Conservation (phyloP, 2,329 filamentous ascomycete genomes). For the Paraconiothyrium brasiliense region DNA sequence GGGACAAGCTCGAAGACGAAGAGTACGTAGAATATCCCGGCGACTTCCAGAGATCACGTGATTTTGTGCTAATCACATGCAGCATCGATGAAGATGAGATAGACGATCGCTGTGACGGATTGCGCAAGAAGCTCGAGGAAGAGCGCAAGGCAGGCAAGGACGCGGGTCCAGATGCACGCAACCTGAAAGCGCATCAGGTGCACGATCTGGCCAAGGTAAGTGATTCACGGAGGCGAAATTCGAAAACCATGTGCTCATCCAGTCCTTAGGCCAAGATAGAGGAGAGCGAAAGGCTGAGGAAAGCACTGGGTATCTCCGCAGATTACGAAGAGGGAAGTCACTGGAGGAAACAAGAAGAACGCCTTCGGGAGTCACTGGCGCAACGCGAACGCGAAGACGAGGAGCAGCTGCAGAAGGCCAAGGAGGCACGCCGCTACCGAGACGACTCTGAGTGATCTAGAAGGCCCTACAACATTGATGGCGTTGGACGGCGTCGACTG, state of each 20-base stretch:
- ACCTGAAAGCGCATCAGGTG: constrained; percentile 90
- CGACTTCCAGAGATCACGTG: constrained; percentile 15
- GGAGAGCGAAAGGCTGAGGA: constrained; percentile 88
- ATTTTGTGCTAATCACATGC: constrained; percentile 21
- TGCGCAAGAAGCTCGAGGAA: constrained; percentile 70
- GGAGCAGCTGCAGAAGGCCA: constrained; percentile 32
- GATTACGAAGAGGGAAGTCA: constrained; percentile 87
- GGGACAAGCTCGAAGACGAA: constrained; percentile 92
- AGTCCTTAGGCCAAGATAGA: constrained; percentile 78
- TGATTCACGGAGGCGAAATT: background rate
- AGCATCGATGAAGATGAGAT: constrained; percentile 91
- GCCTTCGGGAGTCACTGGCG: constrained; percentile 57
- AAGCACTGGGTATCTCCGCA: constrained; percentile 85
- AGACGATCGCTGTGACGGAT: constrained; percentile 74
- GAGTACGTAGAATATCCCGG: constrained; percentile 61
- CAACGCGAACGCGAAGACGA: constrained; percentile 52
- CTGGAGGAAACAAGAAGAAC: constrained; percentile 85
- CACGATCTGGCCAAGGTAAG: constrained; percentile 83
- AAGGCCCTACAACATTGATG: constrained; percentile 4
- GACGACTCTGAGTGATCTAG: constrained; percentile 41
- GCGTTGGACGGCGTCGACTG: constrained; percentile 14
- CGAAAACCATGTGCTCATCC: background rate
- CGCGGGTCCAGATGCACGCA: constrained; percentile 55
- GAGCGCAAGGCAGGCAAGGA: constrained; percentile 51
- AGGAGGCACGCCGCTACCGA: constrained; percentile 36